These are phyloP conservation scores for Diaporthe ilicicola DNA, from an alignment of 2,329 filamentous ascomycete species.

Conservation along the genomic window DNA sequence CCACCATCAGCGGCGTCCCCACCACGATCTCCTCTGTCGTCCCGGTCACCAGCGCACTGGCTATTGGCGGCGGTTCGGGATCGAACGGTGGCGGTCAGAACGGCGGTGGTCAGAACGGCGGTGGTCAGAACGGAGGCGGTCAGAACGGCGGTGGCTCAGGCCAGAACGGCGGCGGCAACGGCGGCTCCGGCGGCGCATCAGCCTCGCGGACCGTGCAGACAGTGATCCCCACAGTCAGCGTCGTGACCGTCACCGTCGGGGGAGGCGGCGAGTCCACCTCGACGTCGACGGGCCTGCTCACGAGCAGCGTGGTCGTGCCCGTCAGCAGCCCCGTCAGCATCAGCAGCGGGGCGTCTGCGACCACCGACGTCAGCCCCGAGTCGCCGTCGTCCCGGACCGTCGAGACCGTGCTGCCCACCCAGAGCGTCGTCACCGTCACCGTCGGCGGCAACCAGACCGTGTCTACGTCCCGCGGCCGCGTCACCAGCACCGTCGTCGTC, in stretches of 20 bases:
- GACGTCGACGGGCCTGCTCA: not conserved
- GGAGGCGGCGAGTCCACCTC: conserved; percentile 12
- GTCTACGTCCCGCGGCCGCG: not conserved
- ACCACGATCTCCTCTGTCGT: not conserved
- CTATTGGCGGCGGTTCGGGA: not conserved
- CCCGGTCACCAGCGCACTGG: not conserved
- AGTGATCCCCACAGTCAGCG: conserved; percentile 10
- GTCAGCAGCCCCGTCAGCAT: conserved; percentile 4
- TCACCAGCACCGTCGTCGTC: conserved; percentile 16
- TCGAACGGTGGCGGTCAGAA: not conserved
- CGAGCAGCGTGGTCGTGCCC: conserved; percentile 18
- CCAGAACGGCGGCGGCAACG: not conserved
- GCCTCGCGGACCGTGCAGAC: conserved; percentile 15
- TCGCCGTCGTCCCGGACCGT: not conserved
- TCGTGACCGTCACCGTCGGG: conserved; percentile 13
- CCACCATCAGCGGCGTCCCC: conserved; percentile 12
- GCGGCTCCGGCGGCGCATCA: not conserved
- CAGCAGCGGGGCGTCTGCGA: not conserved
- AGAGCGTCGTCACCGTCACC: conserved; percentile 25
- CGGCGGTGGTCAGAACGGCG: not conserved
- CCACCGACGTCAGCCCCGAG: conserved; percentile 1
- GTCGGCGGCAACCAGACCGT: conserved; percentile 5
- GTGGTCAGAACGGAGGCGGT: no score
- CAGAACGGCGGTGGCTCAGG: not conserved
- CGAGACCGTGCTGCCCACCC: conserved; percentile 14